Evolutionary conservation across 345 rosid genomes (phyloP).

Genomic region (Cardiospermum halicacabum): DNA sequence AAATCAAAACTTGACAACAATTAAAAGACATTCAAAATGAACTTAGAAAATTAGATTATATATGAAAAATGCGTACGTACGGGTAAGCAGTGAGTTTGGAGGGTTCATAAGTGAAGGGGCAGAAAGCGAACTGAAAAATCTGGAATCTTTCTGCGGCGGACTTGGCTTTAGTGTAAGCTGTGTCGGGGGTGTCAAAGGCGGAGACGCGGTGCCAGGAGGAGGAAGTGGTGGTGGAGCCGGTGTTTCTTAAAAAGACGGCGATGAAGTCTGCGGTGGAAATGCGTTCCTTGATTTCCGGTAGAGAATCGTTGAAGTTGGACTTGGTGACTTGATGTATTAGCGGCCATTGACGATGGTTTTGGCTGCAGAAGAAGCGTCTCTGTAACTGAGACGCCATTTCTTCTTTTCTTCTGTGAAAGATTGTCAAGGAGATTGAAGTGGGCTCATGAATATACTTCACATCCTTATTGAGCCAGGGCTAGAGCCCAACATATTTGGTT

Average conservation of each 20-base stretch:
- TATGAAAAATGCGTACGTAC: no score
- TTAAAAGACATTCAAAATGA: neutral
- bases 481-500: neutral
- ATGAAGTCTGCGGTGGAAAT: slow-evolving; percentile 59
- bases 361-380: slow-evolving; percentile 44
- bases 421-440: neutral
- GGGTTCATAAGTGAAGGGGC: slow-evolving; percentile 58
- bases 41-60: neutral
- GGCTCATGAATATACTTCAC: neutral
- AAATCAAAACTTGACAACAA: slow-evolving; percentile 8
- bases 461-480: neutral
- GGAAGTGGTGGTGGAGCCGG: slow-evolving; percentile 66
- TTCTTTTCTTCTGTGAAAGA: neutral
- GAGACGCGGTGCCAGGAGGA: slow-evolving; percentile 82
- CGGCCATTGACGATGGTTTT: slow-evolving; percentile 29
- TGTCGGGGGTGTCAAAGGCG: slow-evolving; percentile 57
- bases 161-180: slow-evolving; percentile 70
- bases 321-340: slow-evolving; percentile 65
- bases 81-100: slow-evolving; percentile 59
- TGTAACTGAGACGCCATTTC: slow-evolving; percentile 20
- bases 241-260: slow-evolving; percentile 60
- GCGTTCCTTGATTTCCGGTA: slow-evolving; percentile 48
- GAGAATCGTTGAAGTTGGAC: slow-evolving; percentile 49
- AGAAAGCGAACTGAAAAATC: slow-evolving; percentile 71
- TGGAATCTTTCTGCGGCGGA: slow-evolving; percentile 69